Evolutionary conservation across 257 asterid species (phyloP), one percentile per base, ranked within the genome.

Genomic region (Solanum dulcamara): DNA sequence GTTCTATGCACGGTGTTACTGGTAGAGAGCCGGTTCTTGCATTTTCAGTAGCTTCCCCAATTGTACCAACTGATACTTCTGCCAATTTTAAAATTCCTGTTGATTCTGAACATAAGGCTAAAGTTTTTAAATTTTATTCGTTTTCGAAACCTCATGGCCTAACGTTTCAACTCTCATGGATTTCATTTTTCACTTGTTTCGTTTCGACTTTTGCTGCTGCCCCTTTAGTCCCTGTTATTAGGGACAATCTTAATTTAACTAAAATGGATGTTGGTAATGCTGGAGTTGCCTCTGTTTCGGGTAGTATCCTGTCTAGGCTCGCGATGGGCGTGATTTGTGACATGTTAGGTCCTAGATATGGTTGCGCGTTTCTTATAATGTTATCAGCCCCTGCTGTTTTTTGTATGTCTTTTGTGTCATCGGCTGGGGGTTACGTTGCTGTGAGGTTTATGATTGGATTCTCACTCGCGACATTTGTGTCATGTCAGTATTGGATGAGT

Each of bases 1-100:
- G 91, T 66, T 94, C 97, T 33, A 90, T 93, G 97, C 97, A 93
- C 82, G 95, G 94, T 71, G 95, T 93, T 0, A 93, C 97, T 0
- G 95, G 94, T 32, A 85, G 91, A 71, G 97, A 93, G 55, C 93
- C 92, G 1, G 92, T 89, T 24, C 88, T 89, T 4, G 88, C 90
- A 15, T 91, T 91, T 37, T 85, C 90, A 0, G 93, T 86, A 0
- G 86, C 89, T 18, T 88, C 91, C 0, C 89, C 91, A 3, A 22
- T 48, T 18, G 90, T 87, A 17, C 87, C 93, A 0, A 88, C 92
- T 2, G 93, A 60, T 24, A 48, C 68, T 2, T 33, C 68, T 4
- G 90, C 87, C 15, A 48, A 84, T 38, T 88, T 88, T 3, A 87
- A 55, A 13, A 66, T 88, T 40, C 90, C 90, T 4, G 88, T 88